A percentile compares a stretch with the other conserved stretches of the same genome.
Conservation (phyloP, 108 stramenopile species). For the Cyclotella baltica region DNA sequence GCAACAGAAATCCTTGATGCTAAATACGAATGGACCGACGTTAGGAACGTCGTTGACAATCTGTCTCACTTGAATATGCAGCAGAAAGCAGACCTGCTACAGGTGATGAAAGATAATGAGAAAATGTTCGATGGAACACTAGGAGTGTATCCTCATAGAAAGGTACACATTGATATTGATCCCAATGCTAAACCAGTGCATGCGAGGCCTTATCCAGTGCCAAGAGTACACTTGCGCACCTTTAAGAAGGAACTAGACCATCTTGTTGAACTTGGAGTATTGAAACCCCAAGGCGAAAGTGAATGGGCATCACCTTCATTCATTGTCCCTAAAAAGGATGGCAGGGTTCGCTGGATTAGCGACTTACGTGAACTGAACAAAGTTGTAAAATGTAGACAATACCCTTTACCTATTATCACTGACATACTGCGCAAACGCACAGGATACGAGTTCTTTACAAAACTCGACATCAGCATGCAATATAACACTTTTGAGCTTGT, state of each 20-base stretch:
- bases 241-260: slow-evolving; percentile 30
- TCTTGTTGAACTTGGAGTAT: slow-evolving; percentile 17
- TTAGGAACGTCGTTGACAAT: slow-evolving; percentile 28
- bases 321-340: too few species aligned
- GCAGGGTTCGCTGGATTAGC: neutral
- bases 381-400: neutral
- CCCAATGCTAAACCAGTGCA: slow-evolving; percentile 35
- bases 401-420: slow-evolving; percentile 4
- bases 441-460: slow-evolving; percentile 5
- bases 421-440: slow-evolving; percentile 1
- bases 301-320: slow-evolving; percentile 18
- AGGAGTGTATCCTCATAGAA: slow-evolving; percentile 37
- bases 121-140: slow-evolving; percentile 52
- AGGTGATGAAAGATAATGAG: slow-evolving; percentile 22
- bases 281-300: neutral
- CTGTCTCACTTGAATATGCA: slow-evolving; percentile 41
- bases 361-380: neutral
- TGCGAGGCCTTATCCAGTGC: slow-evolving; percentile 32
- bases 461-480: slow-evolving; percentile 14
- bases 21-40: slow-evolving; percentile 41
- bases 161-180: slow-evolving; percentile 47
- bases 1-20: slow-evolving; percentile 43
- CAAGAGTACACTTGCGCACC: slow-evolving; percentile 21
- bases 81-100: slow-evolving; percentile 22
- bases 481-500: neutral